Conservation (phyloP, 805 yeast genomes). For the Schizosaccharomyces octosporus region DNA sequence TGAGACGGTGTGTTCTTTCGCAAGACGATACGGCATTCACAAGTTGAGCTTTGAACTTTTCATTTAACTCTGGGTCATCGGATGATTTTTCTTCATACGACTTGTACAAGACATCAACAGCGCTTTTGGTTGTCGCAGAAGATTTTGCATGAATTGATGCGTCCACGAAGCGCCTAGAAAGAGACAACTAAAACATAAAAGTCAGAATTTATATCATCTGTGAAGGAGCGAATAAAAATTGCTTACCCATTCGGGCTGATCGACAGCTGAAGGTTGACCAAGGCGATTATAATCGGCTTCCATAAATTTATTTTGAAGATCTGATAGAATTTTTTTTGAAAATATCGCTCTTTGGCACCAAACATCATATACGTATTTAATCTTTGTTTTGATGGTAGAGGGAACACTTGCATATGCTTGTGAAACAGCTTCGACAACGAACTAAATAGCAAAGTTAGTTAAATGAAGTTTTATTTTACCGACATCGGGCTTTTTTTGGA, state of each 20-base stretch:
- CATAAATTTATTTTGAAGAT: not conserved
- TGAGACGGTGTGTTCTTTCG: not conserved
- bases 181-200: not conserved
- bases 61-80: not conserved
- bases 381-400: constrained; percentile 24
- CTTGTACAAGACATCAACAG: not conserved
- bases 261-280: not conserved
- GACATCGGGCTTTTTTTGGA: too few relatives aligned
- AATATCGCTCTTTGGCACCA: constrained; percentile 43
- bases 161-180: not conserved
- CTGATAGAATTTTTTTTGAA: constrained; percentile 6
- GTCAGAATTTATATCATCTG: too few relatives aligned
- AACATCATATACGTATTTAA: constrained; percentile 34
- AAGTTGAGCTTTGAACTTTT: not conserved
- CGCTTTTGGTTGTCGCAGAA: not conserved
- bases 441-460: constrained; percentile 4
- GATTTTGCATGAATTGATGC: not conserved
- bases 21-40: not conserved
- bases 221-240: too few relatives aligned
- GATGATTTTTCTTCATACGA: not conserved
- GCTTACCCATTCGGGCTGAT: not conserved
- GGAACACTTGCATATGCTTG: constrained; percentile 17
- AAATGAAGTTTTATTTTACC: too few relatives aligned
- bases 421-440: constrained; percentile 16
- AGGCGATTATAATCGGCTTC: not conserved